Evolutionary conservation across 2,329 filamentous ascomycete species (phyloP), one percentile per base, ranked within the genome.

Genomic region (Diaporthe citri): DNA sequence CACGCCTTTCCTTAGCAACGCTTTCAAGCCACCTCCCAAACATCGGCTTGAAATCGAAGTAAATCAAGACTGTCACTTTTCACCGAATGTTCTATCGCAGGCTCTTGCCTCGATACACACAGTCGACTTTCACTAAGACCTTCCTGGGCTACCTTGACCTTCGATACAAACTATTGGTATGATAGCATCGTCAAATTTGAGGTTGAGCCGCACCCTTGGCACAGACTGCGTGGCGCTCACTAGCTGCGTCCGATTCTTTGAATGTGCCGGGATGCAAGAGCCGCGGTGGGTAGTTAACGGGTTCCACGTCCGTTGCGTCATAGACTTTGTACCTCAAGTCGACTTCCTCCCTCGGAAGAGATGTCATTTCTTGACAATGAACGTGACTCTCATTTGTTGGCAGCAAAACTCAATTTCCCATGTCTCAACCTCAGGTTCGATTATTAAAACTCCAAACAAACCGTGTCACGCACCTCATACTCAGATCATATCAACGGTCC

Each of bases 361-460:
- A 4, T 39, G 12, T 1, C 1, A 20, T 67, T 3, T 36, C 3
- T n/a, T 17, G 2, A 36, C 46, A 17, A 36, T 8, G 20, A 22
- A 8, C 5, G 0, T 17, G 0, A 3, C 20, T 1, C 15, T 51
- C 12, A 52, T 3, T 34, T n/a, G 12, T 25, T 2, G 36, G 22
- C 22, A 17, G 36, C 3, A 51, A 39, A 5, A 31, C 3, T 10
- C 7, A 31, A 25, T 15, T 25, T 4, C 28, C 28, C 4, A 51
- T 67, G 46, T 51, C 28, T 39, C 22, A 39, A 10, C 1, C 31
- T 52, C 20, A 7, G 25, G 3, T 36, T 15, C 17, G 22, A 48
- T 10, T 25, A 0, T 7, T 34, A 1, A 51, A 39, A 31, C 22
- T 20, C 13, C 31, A 25, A 17, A 12, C 12, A 25, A 22, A 20